Percentiles rank a stretch among this genome's conserved stretches.
Evolutionary conservation across 768 basidiomycete genomes (phyloP).

Genomic region (Psilocybe cubensis): DNA sequence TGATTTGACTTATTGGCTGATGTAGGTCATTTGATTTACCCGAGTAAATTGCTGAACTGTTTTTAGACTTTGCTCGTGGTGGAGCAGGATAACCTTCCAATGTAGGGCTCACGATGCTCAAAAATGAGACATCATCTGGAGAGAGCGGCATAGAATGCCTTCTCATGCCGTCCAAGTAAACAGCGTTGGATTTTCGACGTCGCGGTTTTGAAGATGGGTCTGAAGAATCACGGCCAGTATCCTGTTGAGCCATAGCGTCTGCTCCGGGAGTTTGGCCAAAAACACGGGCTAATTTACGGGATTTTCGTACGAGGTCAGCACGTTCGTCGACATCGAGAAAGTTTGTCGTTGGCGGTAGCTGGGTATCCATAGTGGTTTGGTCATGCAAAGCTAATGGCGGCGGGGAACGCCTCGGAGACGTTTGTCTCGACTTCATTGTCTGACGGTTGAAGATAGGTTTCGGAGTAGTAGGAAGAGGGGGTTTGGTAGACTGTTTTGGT

Average conservation of each 20-base stretch:
- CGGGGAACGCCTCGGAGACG: constrained; percentile 23
- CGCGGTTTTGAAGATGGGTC: not conserved
- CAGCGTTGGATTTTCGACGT: constrained; percentile 22
- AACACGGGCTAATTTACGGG: constrained; percentile 80
- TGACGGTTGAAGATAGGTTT: constrained; percentile 49
- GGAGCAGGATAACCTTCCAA: constrained; percentile 13
- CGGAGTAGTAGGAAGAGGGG: constrained; percentile 47
- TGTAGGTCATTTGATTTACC: constrained; percentile 13
- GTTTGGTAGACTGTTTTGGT: constrained; percentile 37
- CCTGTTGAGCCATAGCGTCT: constrained; percentile 40
- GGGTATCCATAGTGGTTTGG: not conserved
- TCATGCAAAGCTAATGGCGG: constrained; percentile 17
- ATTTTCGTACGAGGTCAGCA: constrained; percentile 70
- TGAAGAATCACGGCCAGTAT: constrained; percentile 9
- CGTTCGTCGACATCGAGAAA: constrained; percentile 66
- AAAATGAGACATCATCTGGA: constrained; percentile 47
- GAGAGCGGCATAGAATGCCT: constrained; percentile 61
- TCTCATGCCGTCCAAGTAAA: constrained; percentile 36
- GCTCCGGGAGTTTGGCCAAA: constrained; percentile 69
- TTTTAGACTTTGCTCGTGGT: not conserved
- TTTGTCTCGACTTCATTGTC: constrained; percentile 19
- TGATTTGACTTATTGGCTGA: constrained; percentile 22
- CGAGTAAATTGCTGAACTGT: constrained; percentile 1
- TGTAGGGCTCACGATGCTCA: constrained; percentile 27
- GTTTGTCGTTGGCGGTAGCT: constrained; percentile 69